phyloP scores from a whole-genome alignment of 768 basidiomycete genomes.

The Lactarius deliciosus region DNA sequence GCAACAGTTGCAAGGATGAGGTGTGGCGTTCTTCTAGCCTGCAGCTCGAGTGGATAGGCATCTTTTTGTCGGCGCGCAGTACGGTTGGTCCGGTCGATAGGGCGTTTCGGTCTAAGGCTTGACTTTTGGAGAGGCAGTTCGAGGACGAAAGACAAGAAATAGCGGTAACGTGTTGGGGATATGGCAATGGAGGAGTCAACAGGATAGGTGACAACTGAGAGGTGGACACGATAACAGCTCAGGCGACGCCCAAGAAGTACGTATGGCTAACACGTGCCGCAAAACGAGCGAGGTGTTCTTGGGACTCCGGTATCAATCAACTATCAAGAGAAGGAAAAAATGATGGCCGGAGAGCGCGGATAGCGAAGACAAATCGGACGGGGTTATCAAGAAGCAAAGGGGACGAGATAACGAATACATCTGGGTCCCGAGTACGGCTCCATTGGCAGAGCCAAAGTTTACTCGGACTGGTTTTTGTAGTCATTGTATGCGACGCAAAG shows the following conservation, averaged over 20 bases:
- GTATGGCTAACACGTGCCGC: not conserved
- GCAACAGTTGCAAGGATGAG: not conserved
- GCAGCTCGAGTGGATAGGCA: not conserved
- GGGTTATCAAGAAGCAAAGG: not conserved
- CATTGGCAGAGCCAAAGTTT: not conserved
- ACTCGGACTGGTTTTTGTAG: not conserved
- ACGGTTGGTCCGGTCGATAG: not conserved
- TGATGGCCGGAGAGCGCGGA: not conserved
- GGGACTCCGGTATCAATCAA: not conserved
- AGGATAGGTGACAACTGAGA: not conserved
- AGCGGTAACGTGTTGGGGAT: not conserved
- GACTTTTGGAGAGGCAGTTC: not conserved
- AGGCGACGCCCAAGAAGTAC: not conserved
- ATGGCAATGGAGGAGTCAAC: not conserved
- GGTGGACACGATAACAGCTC: not conserved
- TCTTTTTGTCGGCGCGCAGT: not conserved
- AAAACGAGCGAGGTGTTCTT: not conserved
- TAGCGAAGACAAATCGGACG: not conserved
- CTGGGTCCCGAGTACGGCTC: not conserved
- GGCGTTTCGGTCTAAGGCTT: not conserved
- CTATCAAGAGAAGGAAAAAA: not conserved
- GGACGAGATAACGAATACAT: not conserved
- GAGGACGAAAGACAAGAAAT: not conserved
- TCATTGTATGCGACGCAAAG: slow-evolving; percentile 13
- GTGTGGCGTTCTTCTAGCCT: not conserved